phyloP scores from a whole-genome alignment of 208 protist genomes.

The Leishmania major region DNA sequence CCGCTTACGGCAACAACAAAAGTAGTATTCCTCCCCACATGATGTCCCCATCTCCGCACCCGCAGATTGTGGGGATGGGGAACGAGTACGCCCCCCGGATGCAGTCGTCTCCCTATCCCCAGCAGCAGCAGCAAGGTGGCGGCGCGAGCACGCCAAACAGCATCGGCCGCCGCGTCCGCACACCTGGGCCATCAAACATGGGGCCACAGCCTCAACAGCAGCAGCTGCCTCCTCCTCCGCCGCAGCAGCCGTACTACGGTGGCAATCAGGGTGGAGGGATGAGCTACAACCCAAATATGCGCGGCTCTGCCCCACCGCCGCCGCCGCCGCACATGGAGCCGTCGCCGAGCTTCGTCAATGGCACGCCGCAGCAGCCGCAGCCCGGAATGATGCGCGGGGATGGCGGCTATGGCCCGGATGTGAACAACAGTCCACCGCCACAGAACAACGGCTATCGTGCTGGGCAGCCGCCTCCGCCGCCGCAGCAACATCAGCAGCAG shows the following conservation, averaged over 20 bases:
- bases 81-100: constrained; percentile 28
- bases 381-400: constrained; percentile 39
- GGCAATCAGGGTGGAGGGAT: constrained; percentile 31
- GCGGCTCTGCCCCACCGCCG: constrained; percentile 31
- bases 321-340: constrained; percentile 45
- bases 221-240: constrained; percentile 10
- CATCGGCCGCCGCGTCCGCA: constrained; percentile 21
- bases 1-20: constrained; percentile 24
- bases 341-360: constrained; percentile 35
- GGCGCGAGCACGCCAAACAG: constrained; percentile 23
- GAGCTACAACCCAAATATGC: constrained; percentile 32
- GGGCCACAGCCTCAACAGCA: constrained; percentile 2
- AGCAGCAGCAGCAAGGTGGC: constrained; percentile 25
- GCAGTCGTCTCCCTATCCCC: constrained; percentile 32
- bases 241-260: constrained; percentile 26
- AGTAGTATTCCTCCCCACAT: constrained; percentile 23
- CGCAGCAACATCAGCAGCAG: constrained; percentile 29
- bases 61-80: constrained; percentile 35
- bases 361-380: constrained; percentile 13
- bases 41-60: constrained; percentile 31
- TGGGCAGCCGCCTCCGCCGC: constrained; percentile 7
- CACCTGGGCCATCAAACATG: constrained; percentile 7
- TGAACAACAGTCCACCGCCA: constrained; percentile 35
- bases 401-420: constrained; percentile 24
- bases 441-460: constrained; percentile 34